A percentile compares a stretch with the other conserved stretches of the same genome.
Conservation (phyloP, 2,329 filamentous ascomycete genomes). For the Epichloe gansuensis region DNA sequence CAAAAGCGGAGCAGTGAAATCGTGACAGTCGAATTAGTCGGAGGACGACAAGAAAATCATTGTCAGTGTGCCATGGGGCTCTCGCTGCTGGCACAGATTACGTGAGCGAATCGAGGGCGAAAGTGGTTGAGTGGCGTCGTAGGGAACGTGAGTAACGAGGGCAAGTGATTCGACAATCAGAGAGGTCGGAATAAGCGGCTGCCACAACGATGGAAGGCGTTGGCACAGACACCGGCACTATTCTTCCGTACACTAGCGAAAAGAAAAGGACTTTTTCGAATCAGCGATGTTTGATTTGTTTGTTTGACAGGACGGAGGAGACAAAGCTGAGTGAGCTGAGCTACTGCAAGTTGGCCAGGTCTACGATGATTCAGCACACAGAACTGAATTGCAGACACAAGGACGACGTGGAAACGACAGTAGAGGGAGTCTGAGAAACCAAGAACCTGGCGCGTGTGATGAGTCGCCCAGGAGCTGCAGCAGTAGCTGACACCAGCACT, state of each 20-base stretch:
- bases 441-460: not conserved
- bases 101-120: not conserved
- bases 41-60: conserved; percentile 14
- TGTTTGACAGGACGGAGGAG: too few species aligned
- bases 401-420: not conserved
- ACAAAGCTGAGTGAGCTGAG: too few species aligned
- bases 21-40: conserved; percentile 3
- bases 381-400: not conserved
- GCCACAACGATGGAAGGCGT: not conserved
- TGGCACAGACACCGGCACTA: not conserved
- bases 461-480: not conserved
- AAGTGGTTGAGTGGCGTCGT: not conserved
- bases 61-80: conserved; percentile 19
- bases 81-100: not conserved
- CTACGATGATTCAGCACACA: too few species aligned
- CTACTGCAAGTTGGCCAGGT: too few species aligned
- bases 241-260: too few species aligned
- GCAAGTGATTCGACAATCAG: not conserved
- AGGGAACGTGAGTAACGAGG: not conserved
- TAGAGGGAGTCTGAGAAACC: too few species aligned
- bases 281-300: too few species aligned
- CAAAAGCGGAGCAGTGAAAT: not conserved
- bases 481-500: not conserved
- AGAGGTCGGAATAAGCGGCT: not conserved
- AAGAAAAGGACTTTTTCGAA: too few species aligned